These are phyloP conservation scores for Penicillium rolfsii DNA, from an alignment of 2,329 filamentous ascomycete genomes.

Conservation along the genomic window DNA sequence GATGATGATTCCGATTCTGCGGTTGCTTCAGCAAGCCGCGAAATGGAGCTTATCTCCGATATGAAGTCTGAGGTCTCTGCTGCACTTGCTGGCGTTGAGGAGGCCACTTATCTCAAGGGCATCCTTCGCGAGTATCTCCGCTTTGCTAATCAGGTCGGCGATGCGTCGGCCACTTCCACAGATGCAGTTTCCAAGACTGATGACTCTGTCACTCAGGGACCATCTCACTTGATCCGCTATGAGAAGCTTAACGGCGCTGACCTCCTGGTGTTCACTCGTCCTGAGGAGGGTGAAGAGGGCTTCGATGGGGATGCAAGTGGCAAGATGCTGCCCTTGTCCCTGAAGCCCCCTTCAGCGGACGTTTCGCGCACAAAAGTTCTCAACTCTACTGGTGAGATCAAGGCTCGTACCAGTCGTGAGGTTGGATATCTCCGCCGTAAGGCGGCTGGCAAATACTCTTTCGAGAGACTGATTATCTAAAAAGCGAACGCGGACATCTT, in stretches of 20 bases:
- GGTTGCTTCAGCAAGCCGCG: constrained; percentile 36
- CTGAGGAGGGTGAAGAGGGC: constrained; percentile 35
- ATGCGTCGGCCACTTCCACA: constrained; percentile 20
- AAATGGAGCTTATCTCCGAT: constrained; percentile 51
- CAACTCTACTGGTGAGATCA: constrained; percentile 71
- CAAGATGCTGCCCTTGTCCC: constrained; percentile 70
- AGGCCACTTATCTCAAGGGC: constrained; percentile 52
- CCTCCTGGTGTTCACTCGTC: constrained; percentile 36
- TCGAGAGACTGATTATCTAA: constrained; percentile 74
- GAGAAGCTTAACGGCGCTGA: constrained; percentile 47
- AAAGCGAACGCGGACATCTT: constrained; percentile 9
- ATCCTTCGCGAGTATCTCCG: constrained; percentile 52
- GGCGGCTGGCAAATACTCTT: constrained; percentile 78
- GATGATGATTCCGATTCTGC: constrained; percentile 25
- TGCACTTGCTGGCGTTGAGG: constrained; percentile 52
- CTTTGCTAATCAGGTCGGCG: constrained; percentile 40
- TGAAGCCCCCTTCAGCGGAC: constrained; percentile 60
- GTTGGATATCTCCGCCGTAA: constrained; percentile 77
- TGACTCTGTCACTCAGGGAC: constrained; percentile 16
- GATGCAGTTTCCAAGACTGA: constrained; percentile 17
- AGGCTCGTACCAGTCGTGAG: constrained; percentile 70
- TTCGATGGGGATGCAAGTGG: constrained; percentile 38
- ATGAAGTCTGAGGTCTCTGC: constrained; percentile 54
- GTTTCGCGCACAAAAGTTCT: constrained; percentile 52
- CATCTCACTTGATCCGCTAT: constrained; percentile 36